A percentile compares a stretch with the other conserved stretches of the same genome.
Conservation (phyloP, 805 yeast genomes). For the Metschnikowia arizonensis region DNA sequence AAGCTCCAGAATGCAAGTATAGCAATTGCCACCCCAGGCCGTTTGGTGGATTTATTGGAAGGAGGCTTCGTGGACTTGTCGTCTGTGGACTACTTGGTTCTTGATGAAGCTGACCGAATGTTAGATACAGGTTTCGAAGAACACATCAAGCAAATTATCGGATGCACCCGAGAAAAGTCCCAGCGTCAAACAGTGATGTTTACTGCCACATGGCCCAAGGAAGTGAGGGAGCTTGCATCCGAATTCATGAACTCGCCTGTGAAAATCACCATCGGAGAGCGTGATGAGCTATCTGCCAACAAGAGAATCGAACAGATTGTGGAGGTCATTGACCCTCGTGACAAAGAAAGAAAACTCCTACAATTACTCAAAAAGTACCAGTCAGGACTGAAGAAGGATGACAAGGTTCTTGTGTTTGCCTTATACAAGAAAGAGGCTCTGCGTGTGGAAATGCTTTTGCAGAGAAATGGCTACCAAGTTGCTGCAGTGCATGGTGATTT, state of each 20-base stretch:
- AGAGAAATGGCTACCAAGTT: slow-evolving; percentile 69
- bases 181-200: slow-evolving; percentile 93
- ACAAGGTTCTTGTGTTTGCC: slow-evolving; percentile 88
- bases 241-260: slow-evolving; percentile 83
- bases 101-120: slow-evolving; percentile 99
- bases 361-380: slow-evolving; percentile 73
- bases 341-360: slow-evolving; percentile 73
- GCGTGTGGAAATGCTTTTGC: slow-evolving; percentile 74
- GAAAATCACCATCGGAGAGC: slow-evolving; percentile 87
- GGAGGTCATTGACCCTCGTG: slow-evolving; percentile 75
- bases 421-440: slow-evolving; percentile 95
- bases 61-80: slow-evolving; percentile 78
- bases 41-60: slow-evolving; percentile 83
- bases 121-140: slow-evolving; percentile 97
- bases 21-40: slow-evolving; percentile 98
- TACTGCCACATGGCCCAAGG: slow-evolving; percentile 99
- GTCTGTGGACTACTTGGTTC: slow-evolving; percentile 69
- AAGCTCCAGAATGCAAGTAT: slow-evolving; percentile 65
- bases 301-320: slow-evolving; percentile 90
- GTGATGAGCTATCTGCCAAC: slow-evolving; percentile 92
- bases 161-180: slow-evolving; percentile 42
- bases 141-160: slow-evolving; percentile 82
- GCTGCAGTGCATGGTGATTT: slow-evolving; percentile 97
- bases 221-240: slow-evolving; percentile 87
- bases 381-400: slow-evolving; percentile 58